Percentiles rank a stretch among this genome's conserved stretches.
Conservation (phyloP, 2,329 filamentous ascomycete species). For the Acarospora socialis region DNA sequence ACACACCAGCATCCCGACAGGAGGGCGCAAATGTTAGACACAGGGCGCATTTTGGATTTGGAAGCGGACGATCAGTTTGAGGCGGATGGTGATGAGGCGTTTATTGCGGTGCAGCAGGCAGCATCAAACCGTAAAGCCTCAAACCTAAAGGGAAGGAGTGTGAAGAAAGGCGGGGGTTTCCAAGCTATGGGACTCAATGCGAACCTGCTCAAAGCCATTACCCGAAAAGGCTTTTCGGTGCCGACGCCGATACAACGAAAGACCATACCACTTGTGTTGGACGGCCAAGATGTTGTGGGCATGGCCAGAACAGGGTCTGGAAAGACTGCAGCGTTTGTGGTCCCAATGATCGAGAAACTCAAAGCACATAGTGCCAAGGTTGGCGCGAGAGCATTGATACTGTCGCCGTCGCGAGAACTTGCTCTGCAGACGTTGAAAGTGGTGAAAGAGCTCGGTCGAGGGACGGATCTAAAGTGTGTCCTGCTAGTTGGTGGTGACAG, state of each 20-base stretch:
- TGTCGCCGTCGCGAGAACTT: constrained; percentile 87
- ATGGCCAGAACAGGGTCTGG: constrained; percentile 98
- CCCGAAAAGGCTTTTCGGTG: constrained; percentile 85
- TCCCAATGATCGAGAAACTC: constrained; percentile 92
- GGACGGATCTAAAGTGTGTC: constrained; percentile 82
- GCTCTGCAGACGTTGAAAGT: constrained; percentile 92
- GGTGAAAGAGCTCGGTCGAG: constrained; percentile 81
- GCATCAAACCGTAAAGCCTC: constrained; percentile 75
- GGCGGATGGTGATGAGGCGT: constrained; percentile 57
- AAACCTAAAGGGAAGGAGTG: constrained; percentile 68
- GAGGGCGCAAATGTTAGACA: constrained; percentile 37
- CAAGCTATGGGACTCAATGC: constrained; percentile 84
- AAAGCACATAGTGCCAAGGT: constrained; percentile 78
- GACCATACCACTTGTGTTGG: constrained; percentile 80
- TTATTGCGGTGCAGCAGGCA: constrained; percentile 77
- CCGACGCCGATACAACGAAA: constrained; percentile 97
- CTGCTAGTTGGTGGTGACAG: constrained; percentile 90
- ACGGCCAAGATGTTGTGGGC: constrained; percentile 89
- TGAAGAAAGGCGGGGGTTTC: constrained; percentile 93
- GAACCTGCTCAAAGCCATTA: constrained; percentile 76
- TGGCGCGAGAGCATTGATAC: constrained; percentile 70
- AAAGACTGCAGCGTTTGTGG: constrained; percentile 96
- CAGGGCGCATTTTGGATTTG: constrained; percentile 46
- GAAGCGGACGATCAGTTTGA: constrained; percentile 43
- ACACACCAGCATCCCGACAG: constrained; percentile 22